Evolutionary conservation across 78 protist genomes (phyloP).

Genomic region (Blattamonas nauphoetae): DNA sequence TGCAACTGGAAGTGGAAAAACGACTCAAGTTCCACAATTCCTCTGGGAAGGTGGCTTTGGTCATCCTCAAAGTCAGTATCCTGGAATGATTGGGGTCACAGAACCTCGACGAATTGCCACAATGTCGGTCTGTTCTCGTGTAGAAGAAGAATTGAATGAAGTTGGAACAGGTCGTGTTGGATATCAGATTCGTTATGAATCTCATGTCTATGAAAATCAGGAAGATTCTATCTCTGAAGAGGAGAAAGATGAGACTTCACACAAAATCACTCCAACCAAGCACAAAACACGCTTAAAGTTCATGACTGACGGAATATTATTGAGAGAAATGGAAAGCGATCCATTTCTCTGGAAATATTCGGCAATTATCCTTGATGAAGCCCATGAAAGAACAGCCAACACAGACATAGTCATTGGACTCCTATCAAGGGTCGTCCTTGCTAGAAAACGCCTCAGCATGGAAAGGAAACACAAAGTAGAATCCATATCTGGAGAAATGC

Average conservation of each 20-base stretch:
- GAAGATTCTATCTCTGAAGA: background rate
- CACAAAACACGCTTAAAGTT: slow-evolving; percentile 63
- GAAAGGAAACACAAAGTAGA: too few relatives aligned
- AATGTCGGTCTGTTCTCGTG: slow-evolving; percentile 72
- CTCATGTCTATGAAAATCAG: background rate
- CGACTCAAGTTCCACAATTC: slow-evolving; percentile 87
- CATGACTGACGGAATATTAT: slow-evolving; percentile 84
- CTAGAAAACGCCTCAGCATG: slow-evolving; percentile 27
- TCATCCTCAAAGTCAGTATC: background rate
- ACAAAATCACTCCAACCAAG: too few relatives aligned
- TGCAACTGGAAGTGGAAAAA: slow-evolving; percentile 83
- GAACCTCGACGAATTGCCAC: slow-evolving; percentile 99
- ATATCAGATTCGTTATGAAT: slow-evolving; percentile 42
- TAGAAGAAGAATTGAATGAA: slow-evolving; percentile 75
- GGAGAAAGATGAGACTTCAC: too few relatives aligned
- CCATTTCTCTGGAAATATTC: slow-evolving; percentile 61
- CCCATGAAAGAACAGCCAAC: slow-evolving; percentile 64
- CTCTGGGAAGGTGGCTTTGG: slow-evolving; percentile 79
- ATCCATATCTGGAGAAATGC: background rate
- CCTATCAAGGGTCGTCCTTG: slow-evolving; percentile 83
- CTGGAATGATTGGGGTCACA: slow-evolving; percentile 87
- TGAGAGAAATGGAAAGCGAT: slow-evolving; percentile 55
- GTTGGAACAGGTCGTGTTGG: slow-evolving; percentile 55
- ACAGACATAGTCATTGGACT: slow-evolving; percentile 88
- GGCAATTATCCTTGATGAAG: slow-evolving; percentile 90